Evolutionary conservation across 1,139 yeast genomes (phyloP).

Genomic region (Blastobotrys aristatus): DNA sequence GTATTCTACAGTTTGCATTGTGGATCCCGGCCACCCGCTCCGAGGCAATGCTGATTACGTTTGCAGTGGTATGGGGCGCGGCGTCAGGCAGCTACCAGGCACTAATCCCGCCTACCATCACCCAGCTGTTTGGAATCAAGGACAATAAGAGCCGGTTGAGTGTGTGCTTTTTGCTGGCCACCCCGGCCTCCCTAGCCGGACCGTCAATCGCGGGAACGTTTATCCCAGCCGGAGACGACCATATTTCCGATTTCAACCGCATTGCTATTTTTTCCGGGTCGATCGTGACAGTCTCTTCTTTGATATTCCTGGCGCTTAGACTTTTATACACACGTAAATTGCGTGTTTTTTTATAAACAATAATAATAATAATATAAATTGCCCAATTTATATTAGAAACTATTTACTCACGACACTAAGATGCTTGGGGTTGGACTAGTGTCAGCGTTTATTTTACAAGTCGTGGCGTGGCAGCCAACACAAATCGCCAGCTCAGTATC

Average conservation of each 20-base stretch:
- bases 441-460: background rate
- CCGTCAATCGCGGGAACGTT: slow-evolving; percentile 49
- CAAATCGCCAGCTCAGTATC: background rate
- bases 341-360: slow-evolving; percentile 22
- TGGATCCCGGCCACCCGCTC: slow-evolving; percentile 28
- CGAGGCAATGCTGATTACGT: slow-evolving; percentile 29
- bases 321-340: slow-evolving; percentile 21
- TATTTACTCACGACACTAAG: background rate
- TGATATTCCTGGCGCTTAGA: slow-evolving; percentile 19
- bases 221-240: slow-evolving; percentile 20
- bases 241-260: slow-evolving; percentile 19
- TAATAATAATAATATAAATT: background rate
- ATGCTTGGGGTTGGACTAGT: background rate
- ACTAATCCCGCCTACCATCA: slow-evolving; percentile 36
- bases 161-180: slow-evolving; percentile 49
- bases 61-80: slow-evolving; percentile 45
- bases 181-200: slow-evolving; percentile 46
- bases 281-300: slow-evolving; percentile 20
- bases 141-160: slow-evolving; percentile 47
- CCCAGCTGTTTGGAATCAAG: slow-evolving; percentile 48
- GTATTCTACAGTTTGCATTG: slow-evolving; percentile 26
- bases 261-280: slow-evolving; percentile 23
- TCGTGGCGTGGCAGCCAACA: background rate
- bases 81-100: slow-evolving; percentile 40
- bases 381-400: background rate